These are phyloP conservation scores for Neurospora tetrasperma DNA, from an alignment of 495 filamentous ascomycete species.

Conservation along the genomic window DNA sequence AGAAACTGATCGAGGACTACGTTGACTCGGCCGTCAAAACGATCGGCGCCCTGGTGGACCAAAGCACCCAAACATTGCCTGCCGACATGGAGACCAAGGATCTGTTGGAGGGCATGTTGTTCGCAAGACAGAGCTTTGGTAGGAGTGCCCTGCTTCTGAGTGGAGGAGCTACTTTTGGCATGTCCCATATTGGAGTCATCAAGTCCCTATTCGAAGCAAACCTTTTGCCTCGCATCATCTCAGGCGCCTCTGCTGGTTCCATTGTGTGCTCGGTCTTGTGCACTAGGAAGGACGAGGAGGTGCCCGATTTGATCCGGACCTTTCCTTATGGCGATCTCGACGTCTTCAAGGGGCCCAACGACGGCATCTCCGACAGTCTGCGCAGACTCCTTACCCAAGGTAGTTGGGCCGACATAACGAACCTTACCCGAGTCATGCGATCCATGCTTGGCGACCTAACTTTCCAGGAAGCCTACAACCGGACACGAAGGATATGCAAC, in stretches of 20 bases:
- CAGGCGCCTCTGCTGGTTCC: slow-evolving; percentile 87
- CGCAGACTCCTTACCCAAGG: slow-evolving; percentile 70
- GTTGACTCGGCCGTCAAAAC: slow-evolving; percentile 68
- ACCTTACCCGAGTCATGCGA: slow-evolving; percentile 73
- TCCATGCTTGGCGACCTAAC: slow-evolving; percentile 75
- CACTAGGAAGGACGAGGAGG: slow-evolving; percentile 74
- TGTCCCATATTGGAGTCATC: slow-evolving; percentile 93
- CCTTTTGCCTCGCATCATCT: slow-evolving; percentile 83
- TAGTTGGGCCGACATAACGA: slow-evolving; percentile 69
- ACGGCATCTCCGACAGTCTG: slow-evolving; percentile 58
- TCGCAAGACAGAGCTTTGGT: slow-evolving; percentile 77
- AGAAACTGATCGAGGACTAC: slow-evolving; percentile 75
- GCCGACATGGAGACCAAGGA: slow-evolving; percentile 50
- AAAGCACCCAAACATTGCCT: slow-evolving; percentile 40
- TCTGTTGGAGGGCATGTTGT: slow-evolving; percentile 52
- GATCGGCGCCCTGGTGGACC: slow-evolving; percentile 57
- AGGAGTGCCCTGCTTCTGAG: slow-evolving; percentile 79
- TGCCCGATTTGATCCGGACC: slow-evolving; percentile 56
- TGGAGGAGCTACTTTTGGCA: slow-evolving; percentile 87
- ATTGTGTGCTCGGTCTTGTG: slow-evolving; percentile 85
- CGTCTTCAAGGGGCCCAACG: slow-evolving; percentile 69
- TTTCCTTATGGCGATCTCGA: slow-evolving; percentile 76
- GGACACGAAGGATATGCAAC: slow-evolving; percentile 80
- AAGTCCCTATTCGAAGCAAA: slow-evolving; percentile 69
- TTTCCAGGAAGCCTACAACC: slow-evolving; percentile 92